A percentile compares a stretch with the other conserved stretches of the same genome.
phyloP scores from a whole-genome alignment of 164 flowering plant genomes.

The Vitis vinifera region DNA sequence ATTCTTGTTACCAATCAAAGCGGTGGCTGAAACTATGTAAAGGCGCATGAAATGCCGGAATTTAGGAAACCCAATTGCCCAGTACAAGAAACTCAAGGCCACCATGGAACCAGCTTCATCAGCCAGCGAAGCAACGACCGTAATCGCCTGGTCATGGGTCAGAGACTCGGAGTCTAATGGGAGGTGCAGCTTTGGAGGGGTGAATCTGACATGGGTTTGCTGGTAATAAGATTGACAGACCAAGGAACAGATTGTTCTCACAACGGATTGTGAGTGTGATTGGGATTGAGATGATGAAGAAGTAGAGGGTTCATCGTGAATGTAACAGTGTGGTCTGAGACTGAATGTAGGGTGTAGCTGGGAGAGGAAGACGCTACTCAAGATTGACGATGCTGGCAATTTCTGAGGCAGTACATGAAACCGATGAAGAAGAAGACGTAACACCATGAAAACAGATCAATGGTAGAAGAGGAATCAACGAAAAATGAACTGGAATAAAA shows the following conservation, averaged over 20 bases:
- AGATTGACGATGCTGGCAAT: not conserved
- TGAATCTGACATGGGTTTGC: slow-evolving; percentile 23
- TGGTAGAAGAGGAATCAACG: too few relatives aligned
- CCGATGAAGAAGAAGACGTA: not conserved
- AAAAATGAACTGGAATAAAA: too few relatives aligned
- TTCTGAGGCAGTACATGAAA: not conserved
- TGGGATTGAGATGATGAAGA: slow-evolving; percentile 9
- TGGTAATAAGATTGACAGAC: slow-evolving; percentile 53
- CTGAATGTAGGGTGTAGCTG: not conserved
- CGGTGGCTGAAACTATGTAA: slow-evolving; percentile 61
- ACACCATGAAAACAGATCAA: slow-evolving; percentile 5
- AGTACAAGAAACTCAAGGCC: slow-evolving; percentile 74
- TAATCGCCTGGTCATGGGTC: slow-evolving; percentile 70
- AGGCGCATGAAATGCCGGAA: slow-evolving; percentile 72
- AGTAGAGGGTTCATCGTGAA: not conserved
- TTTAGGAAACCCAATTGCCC: slow-evolving; percentile 54
- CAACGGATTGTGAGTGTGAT: slow-evolving; percentile 24
- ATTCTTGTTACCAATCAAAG: slow-evolving; percentile 58
- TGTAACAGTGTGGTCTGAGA: slow-evolving; percentile 3
- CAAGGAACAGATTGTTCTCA: slow-evolving; percentile 42
- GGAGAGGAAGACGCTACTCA: not conserved
- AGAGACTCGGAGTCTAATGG: slow-evolving; percentile 35
- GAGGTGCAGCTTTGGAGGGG: slow-evolving; percentile 35
- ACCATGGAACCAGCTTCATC: slow-evolving; percentile 74
- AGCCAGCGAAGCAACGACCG: slow-evolving; percentile 71